Evolutionary conservation across 192 early-diverging fungal species (phyloP).

Genomic region (Coemansia sp.): DNA sequence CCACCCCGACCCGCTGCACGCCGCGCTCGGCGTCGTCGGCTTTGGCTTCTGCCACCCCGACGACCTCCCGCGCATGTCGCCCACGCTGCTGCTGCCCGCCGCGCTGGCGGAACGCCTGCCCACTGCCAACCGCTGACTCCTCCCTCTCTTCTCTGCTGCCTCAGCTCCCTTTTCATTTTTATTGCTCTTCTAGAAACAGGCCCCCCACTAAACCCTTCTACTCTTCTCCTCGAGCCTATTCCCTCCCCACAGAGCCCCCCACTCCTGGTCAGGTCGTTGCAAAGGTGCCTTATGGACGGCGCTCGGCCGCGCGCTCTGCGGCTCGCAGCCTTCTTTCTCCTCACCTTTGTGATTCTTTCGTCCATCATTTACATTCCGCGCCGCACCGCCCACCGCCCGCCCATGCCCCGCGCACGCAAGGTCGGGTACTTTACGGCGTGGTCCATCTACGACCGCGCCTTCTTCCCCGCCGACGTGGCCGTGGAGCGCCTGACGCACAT

Average conservation of each 20-base stretch:
- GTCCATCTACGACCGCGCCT: slow-evolving; percentile 70
- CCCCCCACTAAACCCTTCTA: too few species aligned
- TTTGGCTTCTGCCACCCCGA: slow-evolving; percentile 31
- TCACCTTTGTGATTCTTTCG: slow-evolving; percentile 15
- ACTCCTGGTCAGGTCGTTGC: too few species aligned
- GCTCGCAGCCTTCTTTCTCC: slow-evolving; percentile 6
- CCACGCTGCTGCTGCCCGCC: slow-evolving; percentile 40
- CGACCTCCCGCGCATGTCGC: slow-evolving; percentile 32
- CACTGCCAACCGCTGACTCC: not conserved
- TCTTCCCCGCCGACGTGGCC: slow-evolving; percentile 58
- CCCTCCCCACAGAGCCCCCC: not conserved
- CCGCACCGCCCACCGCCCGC: not conserved
- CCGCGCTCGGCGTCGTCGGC: slow-evolving; percentile 43
- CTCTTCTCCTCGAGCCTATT: too few species aligned
- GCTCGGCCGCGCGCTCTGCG: not conserved
- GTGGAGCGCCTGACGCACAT: slow-evolving; percentile 71
- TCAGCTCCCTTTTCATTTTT: too few species aligned
- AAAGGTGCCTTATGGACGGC: not conserved
- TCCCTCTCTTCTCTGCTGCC: not conserved
- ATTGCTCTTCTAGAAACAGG: too few species aligned
- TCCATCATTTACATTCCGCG: slow-evolving; percentile 24
- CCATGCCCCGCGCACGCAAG: slow-evolving; percentile 35
- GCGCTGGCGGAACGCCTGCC: slow-evolving; percentile 9
- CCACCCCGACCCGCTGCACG: slow-evolving; percentile 42
- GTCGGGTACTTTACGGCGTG: slow-evolving; percentile 54